A percentile compares a stretch with the other conserved stretches of the same genome.
Evolutionary conservation across 345 rosid genomes (phyloP).

Genomic region (Capsella bursapastoris): DNA sequence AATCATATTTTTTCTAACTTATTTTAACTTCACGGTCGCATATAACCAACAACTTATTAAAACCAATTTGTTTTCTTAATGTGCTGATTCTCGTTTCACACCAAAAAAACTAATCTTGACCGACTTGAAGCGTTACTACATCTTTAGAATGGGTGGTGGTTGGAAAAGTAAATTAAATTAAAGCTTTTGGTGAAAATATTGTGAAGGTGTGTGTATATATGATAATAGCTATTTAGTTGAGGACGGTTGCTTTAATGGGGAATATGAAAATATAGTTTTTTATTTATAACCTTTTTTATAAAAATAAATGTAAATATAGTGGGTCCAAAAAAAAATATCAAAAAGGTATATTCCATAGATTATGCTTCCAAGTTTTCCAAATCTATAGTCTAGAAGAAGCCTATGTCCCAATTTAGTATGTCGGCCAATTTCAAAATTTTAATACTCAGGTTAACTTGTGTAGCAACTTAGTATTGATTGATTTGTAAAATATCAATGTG

Average conservation of each 20-base stretch:
- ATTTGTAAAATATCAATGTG: not conserved
- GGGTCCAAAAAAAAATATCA: conserved; percentile 8
- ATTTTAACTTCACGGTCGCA: not conserved
- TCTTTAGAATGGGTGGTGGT: conserved; percentile 40
- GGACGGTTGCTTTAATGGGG: conserved; percentile 36
- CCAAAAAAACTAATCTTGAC: conserved; percentile 31
- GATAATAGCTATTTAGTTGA: conserved; percentile 35
- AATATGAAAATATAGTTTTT: not conserved
- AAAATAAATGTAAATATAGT: not conserved
- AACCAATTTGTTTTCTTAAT: not conserved
- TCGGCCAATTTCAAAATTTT: not conserved
- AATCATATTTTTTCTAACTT: not conserved
- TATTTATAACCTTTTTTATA: no score
- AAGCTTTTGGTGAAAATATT: not conserved
- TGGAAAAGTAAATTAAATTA: conserved; percentile 18
- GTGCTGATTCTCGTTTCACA: not conserved
- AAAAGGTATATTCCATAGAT: conserved; percentile 33
- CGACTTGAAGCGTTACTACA: conserved; percentile 20
- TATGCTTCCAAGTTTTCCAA: conserved; percentile 27
- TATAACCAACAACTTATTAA: not conserved
- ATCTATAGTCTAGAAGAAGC: conserved; percentile 16
- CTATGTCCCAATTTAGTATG: conserved; percentile 14
- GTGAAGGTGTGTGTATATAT: conserved; percentile 7
- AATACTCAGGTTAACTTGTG: not conserved
- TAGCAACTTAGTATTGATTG: not conserved